These are phyloP conservation scores for Paulownia fortunei DNA, from an alignment of 257 asterid genomes.

Conservation along the genomic window DNA sequence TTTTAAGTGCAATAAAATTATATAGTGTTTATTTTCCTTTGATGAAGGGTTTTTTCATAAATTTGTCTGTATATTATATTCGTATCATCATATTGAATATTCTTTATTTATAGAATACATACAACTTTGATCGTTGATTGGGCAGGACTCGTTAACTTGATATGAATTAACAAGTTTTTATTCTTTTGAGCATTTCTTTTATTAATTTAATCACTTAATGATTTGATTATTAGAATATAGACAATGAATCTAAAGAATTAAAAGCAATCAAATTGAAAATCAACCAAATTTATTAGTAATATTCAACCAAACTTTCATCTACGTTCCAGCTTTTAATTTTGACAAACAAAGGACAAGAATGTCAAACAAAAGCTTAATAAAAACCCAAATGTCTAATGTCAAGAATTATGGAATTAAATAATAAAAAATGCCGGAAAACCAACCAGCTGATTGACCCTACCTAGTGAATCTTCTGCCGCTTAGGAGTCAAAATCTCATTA, in stretches of 20 bases:
- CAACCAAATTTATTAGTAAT: neutral
- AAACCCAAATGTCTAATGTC: constrained; percentile 29
- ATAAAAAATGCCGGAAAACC: constrained; percentile 20
- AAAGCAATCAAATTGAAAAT: constrained; percentile 15
- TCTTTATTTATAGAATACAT: too few species aligned
- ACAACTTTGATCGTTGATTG: too few species aligned
- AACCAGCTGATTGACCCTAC: neutral
- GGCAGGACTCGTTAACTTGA: too few species aligned
- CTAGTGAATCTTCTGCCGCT: constrained; percentile 14
- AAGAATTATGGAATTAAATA: constrained; percentile 13
- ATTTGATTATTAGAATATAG: neutral
- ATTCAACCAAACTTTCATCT: neutral
- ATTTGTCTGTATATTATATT: too few species aligned
- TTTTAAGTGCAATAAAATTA: too few species aligned
- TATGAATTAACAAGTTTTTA: too few species aligned
- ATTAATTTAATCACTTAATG: constrained; percentile 3
- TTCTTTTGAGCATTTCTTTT: too few species aligned
- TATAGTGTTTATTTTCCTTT: too few species aligned
- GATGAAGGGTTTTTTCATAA: too few species aligned
- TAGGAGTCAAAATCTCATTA: neutral
- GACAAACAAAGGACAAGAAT: constrained; percentile 22
- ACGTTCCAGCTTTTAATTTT: constrained; percentile 7
- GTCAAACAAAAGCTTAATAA: neutral
- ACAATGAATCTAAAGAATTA: neutral
- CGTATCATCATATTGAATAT: too few species aligned